Evolutionary conservation across 1,139 yeast species (phyloP).

Genomic region (Chernovozyma sophiae-reginae): DNA sequence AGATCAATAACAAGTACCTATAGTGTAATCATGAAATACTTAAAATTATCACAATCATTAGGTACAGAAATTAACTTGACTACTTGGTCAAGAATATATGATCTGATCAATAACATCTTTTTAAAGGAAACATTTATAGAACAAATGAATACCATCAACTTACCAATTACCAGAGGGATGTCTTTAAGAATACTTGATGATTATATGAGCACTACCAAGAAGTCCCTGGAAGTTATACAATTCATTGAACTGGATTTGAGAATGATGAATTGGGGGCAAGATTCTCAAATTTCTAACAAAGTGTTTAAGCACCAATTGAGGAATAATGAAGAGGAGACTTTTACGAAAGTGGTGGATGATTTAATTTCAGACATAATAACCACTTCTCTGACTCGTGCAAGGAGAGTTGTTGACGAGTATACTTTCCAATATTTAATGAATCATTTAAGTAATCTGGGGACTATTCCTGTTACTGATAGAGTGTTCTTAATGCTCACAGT

Average conservation of each 20-base stretch:
- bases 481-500: not conserved
- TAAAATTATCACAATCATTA: conserved; percentile 24
- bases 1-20: conserved; percentile 33
- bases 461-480: conserved; percentile 5
- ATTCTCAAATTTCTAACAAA: conserved; percentile 28
- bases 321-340: not conserved
- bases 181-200: conserved; percentile 33
- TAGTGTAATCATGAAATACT: conserved; percentile 27
- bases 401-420: conserved; percentile 10
- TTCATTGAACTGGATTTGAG: conserved; percentile 36
- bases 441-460: conserved; percentile 9
- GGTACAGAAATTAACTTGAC: conserved; percentile 30
- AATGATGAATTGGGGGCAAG: conserved; percentile 25
- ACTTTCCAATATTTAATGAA: conserved; percentile 14
- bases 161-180: conserved; percentile 33
- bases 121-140: conserved; percentile 35
- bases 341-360: not conserved
- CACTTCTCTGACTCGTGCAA: no score
- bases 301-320: conserved; percentile 15
- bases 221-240: conserved; percentile 22
- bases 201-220: conserved; percentile 25
- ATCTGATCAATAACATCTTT: conserved; percentile 34
- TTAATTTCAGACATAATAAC: not conserved
- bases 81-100: conserved; percentile 38
- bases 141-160: conserved; percentile 24